These are phyloP conservation scores for Fragilariopsis cylindrus DNA, from an alignment of 108 stramenopile genomes.

Conservation along the genomic window DNA sequence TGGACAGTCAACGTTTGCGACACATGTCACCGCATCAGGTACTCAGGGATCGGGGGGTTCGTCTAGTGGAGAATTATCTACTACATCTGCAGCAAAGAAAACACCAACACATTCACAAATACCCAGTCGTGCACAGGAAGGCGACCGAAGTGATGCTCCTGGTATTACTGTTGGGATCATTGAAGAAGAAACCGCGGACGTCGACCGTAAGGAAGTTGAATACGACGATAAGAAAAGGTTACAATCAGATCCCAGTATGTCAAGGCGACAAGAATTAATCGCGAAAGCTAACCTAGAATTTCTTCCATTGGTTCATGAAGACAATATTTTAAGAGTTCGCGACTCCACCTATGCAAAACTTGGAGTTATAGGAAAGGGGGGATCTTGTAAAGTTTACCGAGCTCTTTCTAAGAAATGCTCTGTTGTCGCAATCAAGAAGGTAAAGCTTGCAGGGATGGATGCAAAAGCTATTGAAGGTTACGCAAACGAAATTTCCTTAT, in stretches of 20 bases:
- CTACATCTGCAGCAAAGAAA: not conserved
- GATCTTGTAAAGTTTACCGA: slow-evolving; percentile 94
- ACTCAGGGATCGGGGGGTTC: slow-evolving; percentile 5
- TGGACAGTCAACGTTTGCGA: not conserved
- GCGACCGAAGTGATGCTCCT: not conserved
- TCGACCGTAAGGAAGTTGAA: not conserved
- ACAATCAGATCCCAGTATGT: slow-evolving; percentile 11
- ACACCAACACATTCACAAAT: not conserved
- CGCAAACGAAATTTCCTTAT: slow-evolving; percentile 95
- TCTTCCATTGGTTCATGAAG: slow-evolving; percentile 71
- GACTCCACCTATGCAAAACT: slow-evolving; percentile 84
- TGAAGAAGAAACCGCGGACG: not conserved
- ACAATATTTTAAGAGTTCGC: slow-evolving; percentile 87
- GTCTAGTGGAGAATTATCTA: not conserved
- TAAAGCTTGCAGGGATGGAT: slow-evolving; percentile 89
- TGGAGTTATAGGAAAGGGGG: slow-evolving; percentile 95
- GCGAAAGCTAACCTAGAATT: slow-evolving; percentile 53
- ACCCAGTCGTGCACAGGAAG: not conserved
- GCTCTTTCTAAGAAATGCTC: slow-evolving; percentile 78
- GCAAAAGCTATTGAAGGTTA: slow-evolving; percentile 87
- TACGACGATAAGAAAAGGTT: not conserved
- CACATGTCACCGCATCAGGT: not conserved
- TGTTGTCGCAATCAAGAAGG: slow-evolving; percentile 96
- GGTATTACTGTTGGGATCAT: not conserved
- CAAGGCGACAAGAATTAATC: slow-evolving; percentile 4